phyloP scores from a whole-genome alignment of 2,329 filamentous ascomycete genomes.

The Graphiopsis chlorocephala region DNA sequence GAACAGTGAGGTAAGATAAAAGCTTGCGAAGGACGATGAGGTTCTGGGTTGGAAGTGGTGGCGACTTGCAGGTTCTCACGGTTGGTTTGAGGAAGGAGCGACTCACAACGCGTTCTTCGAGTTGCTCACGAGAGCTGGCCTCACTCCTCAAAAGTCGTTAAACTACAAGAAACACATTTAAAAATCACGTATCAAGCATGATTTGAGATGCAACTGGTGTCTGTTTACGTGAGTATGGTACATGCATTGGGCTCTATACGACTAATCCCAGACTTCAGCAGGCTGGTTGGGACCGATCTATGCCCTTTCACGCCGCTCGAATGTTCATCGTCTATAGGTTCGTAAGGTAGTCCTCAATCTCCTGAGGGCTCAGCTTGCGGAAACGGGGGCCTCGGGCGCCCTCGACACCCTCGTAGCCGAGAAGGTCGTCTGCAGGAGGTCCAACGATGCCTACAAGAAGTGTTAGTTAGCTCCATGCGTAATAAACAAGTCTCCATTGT shows the following conservation, averaged over 20 bases:
- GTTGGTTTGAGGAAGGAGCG: background rate
- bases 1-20: background rate
- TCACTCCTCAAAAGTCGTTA: background rate
- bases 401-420: slow-evolving; percentile 87
- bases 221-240: slow-evolving; percentile 14
- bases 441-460: slow-evolving; percentile 78
- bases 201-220: background rate
- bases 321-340: slow-evolving; percentile 58
- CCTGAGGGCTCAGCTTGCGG: slow-evolving; percentile 91
- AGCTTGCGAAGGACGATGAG: background rate
- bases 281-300: background rate
- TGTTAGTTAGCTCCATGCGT: background rate
- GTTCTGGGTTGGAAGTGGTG: background rate
- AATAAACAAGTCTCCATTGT: background rate
- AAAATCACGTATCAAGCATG: background rate
- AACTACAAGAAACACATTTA: background rate
- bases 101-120: background rate
- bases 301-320: slow-evolving; percentile 2
- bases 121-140: background rate
- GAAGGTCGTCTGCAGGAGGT: slow-evolving; percentile 85
- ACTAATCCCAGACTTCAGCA: background rate
- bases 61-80: background rate
- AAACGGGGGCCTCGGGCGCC: slow-evolving; percentile 82
- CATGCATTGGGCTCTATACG: slow-evolving; percentile 7
- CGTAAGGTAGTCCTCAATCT: slow-evolving; percentile 99